Base-by-base conservation (phyloP, 2,329 filamentous ascomycete species). In the Fusarium cyanostomum region DNA sequence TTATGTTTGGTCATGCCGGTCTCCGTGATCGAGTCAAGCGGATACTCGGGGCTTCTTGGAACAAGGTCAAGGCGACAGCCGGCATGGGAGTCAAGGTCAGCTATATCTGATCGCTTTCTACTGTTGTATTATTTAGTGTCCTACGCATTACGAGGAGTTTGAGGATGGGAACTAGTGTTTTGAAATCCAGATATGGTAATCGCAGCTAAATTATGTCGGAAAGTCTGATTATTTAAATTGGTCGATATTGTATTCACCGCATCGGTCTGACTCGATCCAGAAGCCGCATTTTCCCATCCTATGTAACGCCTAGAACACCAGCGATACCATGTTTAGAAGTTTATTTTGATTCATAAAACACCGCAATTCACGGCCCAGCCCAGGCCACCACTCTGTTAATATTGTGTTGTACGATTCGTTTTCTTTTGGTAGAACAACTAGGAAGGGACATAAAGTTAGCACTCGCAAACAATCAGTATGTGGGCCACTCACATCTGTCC, bases 31-130 rank as follows among this genome's bases (percentile, higher is more conserved):
- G 90, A 64, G 76, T 97, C 31, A 84, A 88, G 73, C 84, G 88
- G 52, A 80, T 93, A 33, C 73, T 96, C 38, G 85, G 84, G 34
- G 81, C 84, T 26, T 88, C 87, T 9, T 96, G 92, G 92, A 85
- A 86, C 52, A 97, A 96, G 79, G 80, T 97, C 35, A 88, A 86
- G 74, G 84, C 88, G 41, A 98, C 95, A 1, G 89, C 94, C 5
- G 94, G 94, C 2, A 98, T 98, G 94, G 95, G 94, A 3, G 91
- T 96, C 64, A 98, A 97, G 80, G 94, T 98, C 72, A 96, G 91
- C 75, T 98, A 98, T 79, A 96, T 99, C 59, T 98, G 78, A 71
- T 52, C 35, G 46, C 21, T 52, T 60, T 55, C 62, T 60, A 53
- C 67, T 56, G 67, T 54, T 70, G 62, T 71, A 64, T 59, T 51